Evolutionary conservation across 371 early-diverging fungal species (phyloP).

Genomic region (Circinella umbellata): DNA sequence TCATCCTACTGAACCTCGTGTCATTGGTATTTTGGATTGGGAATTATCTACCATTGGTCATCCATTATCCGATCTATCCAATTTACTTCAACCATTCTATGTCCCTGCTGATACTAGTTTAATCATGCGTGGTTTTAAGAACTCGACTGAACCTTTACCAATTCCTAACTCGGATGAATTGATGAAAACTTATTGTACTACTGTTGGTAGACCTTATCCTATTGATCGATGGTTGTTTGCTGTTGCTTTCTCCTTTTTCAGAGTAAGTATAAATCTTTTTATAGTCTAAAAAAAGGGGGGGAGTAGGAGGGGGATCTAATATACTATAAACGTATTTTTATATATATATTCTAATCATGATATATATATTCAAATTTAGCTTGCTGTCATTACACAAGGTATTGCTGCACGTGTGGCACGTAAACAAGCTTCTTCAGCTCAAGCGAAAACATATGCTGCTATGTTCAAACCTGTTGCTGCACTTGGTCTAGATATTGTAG

Average conservation of each 20-base stretch:
- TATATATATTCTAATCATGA: too few relatives aligned
- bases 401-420: constrained; percentile 87
- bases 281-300: too few relatives aligned
- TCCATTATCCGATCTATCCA: constrained; percentile 90
- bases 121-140: constrained; percentile 44
- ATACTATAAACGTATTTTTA: too few relatives aligned
- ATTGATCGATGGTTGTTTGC: constrained; percentile 68
- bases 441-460: constrained; percentile 64
- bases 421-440: constrained; percentile 84
- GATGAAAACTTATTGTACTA: constrained; percentile 67
- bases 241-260: constrained; percentile 39
- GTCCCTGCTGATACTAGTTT: constrained; percentile 29
- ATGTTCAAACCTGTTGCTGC: constrained; percentile 39
- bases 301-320: too few relatives aligned
- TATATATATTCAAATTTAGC: constrained; percentile 29
- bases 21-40: constrained; percentile 96
- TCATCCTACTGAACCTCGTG: constrained; percentile 77
- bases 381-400: constrained; percentile 85
- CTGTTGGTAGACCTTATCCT: constrained; percentile 62
- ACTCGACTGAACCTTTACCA: constrained; percentile 46
- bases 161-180: constrained; percentile 69
- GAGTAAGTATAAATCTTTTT: constrained; percentile 43
- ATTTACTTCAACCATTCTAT: constrained; percentile 81
- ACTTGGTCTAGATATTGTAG: constrained; percentile 40
- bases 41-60: constrained; percentile 95